These are phyloP conservation scores for Sugiyamaella xylanicola DNA, from an alignment of 1,139 yeast genomes.

Conservation along the genomic window DNA sequence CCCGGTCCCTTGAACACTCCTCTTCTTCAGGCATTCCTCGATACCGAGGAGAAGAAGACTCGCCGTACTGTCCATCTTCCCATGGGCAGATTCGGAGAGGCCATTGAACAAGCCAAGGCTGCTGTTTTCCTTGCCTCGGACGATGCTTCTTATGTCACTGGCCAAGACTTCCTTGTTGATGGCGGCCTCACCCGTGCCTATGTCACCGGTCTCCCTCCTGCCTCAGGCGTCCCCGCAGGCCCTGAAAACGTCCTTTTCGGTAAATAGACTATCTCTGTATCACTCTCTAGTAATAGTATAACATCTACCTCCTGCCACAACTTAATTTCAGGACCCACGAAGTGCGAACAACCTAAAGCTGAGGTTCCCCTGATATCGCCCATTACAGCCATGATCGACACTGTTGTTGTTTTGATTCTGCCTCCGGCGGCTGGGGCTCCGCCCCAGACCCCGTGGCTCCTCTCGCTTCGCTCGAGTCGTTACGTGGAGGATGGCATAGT, in stretches of 20 bases:
- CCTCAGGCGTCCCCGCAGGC: slow-evolving; percentile 29
- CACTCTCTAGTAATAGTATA: no score
- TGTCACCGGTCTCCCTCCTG: slow-evolving; percentile 36
- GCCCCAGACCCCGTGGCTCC: background rate
- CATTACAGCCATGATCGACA: background rate
- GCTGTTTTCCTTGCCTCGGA: slow-evolving; percentile 76
- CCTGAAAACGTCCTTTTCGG: slow-evolving; percentile 35
- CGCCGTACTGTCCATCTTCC: slow-evolving; percentile 59
- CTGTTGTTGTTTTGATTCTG: background rate
- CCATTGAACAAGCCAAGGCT: slow-evolving; percentile 82
- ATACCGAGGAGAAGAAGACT: slow-evolving; percentile 43
- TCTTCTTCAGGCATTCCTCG: slow-evolving; percentile 57
- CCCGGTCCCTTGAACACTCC: slow-evolving; percentile 61
- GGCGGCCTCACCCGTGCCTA: slow-evolving; percentile 59
- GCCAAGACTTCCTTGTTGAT: slow-evolving; percentile 79
- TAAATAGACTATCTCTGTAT: slow-evolving; percentile 15
- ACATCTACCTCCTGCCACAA: no score
- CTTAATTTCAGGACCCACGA: no score
- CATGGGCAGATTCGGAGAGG: slow-evolving; percentile 52
- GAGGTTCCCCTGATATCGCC: background rate
- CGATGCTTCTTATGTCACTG: slow-evolving; percentile 81
- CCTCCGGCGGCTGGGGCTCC: slow-evolving; percentile 3
- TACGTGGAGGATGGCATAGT: no score
- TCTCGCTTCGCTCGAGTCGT: background rate
- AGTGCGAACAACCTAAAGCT: no score